phyloP scores from a whole-genome alignment of 2,329 filamentous ascomycete genomes.

The Onygenales sp. region DNA sequence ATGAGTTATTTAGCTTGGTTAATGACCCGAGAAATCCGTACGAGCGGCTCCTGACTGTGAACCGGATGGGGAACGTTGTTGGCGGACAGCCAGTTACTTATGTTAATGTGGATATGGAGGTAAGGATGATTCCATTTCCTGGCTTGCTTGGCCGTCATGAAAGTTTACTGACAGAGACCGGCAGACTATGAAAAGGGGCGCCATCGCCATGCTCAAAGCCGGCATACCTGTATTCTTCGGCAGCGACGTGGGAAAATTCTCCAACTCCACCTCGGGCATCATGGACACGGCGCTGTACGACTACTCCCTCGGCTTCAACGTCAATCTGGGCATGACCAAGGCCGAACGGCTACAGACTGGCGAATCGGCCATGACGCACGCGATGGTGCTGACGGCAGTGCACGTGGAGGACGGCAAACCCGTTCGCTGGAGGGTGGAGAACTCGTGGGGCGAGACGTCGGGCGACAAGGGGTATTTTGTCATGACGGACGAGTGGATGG shows the following conservation, averaged over 20 bases:
- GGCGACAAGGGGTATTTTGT: slow-evolving; percentile 81
- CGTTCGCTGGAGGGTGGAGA: slow-evolving; percentile 78
- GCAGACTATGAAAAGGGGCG: slow-evolving; percentile 58
- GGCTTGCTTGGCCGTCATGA: background rate
- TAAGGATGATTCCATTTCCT: slow-evolving; percentile 7
- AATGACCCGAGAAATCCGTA: slow-evolving; percentile 76
- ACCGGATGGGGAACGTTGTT: slow-evolving; percentile 70
- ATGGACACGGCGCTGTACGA: slow-evolving; percentile 73
- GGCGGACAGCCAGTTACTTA: slow-evolving; percentile 69
- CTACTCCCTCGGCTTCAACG: slow-evolving; percentile 76
- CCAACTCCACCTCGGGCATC: slow-evolving; percentile 56
- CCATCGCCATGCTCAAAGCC: slow-evolving; percentile 66
- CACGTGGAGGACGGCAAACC: slow-evolving; percentile 59
- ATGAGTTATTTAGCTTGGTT: slow-evolving; percentile 67
- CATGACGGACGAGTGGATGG: slow-evolving; percentile 75
- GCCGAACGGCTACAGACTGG: slow-evolving; percentile 62
- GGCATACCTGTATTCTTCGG: slow-evolving; percentile 83
- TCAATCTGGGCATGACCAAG: slow-evolving; percentile 64
- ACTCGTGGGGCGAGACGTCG: slow-evolving; percentile 63
- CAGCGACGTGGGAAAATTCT: slow-evolving; percentile 77
- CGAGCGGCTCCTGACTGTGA: slow-evolving; percentile 62
- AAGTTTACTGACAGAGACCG: background rate
- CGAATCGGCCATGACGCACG: slow-evolving; percentile 80
- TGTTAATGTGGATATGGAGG: slow-evolving; percentile 66
- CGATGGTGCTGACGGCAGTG: slow-evolving; percentile 83